Conservation (phyloP, 768 basidiomycete genomes). For the Suillus paluster region DNA sequence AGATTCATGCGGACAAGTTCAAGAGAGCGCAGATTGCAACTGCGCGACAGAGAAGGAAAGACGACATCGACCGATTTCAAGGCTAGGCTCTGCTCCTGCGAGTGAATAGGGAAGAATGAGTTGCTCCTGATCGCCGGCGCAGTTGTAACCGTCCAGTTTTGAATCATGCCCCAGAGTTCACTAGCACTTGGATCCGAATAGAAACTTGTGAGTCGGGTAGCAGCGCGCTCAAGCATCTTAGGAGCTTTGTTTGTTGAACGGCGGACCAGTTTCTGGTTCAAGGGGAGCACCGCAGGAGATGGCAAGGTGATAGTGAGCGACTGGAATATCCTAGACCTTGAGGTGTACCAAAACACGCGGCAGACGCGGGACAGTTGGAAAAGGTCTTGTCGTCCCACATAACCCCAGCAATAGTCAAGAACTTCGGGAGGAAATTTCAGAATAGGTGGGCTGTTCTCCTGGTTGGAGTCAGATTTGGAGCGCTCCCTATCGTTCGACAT, state of each 20-base stretch:
- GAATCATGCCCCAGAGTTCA: constrained; percentile 4
- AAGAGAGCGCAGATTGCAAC: background rate
- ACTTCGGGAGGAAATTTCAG: background rate
- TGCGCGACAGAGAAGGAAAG: background rate
- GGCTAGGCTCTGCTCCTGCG: background rate
- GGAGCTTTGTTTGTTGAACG: background rate
- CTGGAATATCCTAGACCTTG: constrained; percentile 3
- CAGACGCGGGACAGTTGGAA: background rate
- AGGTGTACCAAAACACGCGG: background rate
- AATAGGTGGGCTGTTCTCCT: background rate
- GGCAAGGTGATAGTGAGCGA: background rate
- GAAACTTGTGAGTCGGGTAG: constrained; percentile 1
- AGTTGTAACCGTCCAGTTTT: background rate
- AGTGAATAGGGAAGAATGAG: background rate
- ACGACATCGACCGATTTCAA: background rate
- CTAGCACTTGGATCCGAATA: constrained; percentile 1
- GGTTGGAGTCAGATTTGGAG: background rate
- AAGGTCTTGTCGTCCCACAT: background rate
- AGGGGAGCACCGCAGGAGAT: background rate
- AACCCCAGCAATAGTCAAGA: background rate
- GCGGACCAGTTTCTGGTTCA: background rate
- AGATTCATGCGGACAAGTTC: background rate
- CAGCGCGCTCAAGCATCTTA: background rate
- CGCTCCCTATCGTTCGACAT: background rate
- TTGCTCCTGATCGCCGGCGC: background rate